Base-by-base conservation (phyloP, 139 green algal species). In the Asterochloris erici region DNA sequence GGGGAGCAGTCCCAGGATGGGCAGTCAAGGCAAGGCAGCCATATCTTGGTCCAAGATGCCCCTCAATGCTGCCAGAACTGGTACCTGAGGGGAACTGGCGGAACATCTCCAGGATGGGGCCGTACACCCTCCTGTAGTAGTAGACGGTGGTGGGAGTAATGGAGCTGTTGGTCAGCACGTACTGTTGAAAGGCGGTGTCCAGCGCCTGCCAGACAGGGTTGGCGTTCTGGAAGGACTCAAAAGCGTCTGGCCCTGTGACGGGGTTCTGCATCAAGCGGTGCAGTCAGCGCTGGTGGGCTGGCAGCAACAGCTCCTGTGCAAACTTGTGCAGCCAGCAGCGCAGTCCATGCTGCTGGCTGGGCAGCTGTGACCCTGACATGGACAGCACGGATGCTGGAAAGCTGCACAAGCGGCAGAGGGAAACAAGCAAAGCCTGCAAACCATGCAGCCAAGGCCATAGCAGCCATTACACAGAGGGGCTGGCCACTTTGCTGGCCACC, bases 111-210 rank as follows among this genome's bases (percentile, higher is more conserved):
- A 79, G 66, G 0, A 79, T 23, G 47, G 74, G 74, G 17, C 74
- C 74, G 21, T 79, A 79, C 23, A 79, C 66, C 74, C 66, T 79
- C 47, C 66, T 54, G 74, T 79, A 79, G 38, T 68, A 79, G 74
- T 79, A 79, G 0, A 79, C 23, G 11, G 74, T 79, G 47, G 74
- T 79, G 16, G 74, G 66, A 24, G 74, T 68, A 17, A 79, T 60
- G 11, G 38, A 63, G 11, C 19, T 68, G 74, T 23, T 79, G 47
- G 64, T 79, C 54, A 54, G 23, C 9, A 68, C 47, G 13, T 68
- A 54, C 38, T 54, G 64, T 9, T 47, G 54, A 24, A 79, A 79
- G 14, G 74, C 74, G 24, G 74, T 79, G 47, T 79, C 66, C 21
- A 79, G 74, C 16, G 74, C 74, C 66, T 79, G 38, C 74, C 74